Evolutionary conservation across 1,284 basidiomycete species (phyloP).

Genomic region (Cutaneotrichosporon mucoides): DNA sequence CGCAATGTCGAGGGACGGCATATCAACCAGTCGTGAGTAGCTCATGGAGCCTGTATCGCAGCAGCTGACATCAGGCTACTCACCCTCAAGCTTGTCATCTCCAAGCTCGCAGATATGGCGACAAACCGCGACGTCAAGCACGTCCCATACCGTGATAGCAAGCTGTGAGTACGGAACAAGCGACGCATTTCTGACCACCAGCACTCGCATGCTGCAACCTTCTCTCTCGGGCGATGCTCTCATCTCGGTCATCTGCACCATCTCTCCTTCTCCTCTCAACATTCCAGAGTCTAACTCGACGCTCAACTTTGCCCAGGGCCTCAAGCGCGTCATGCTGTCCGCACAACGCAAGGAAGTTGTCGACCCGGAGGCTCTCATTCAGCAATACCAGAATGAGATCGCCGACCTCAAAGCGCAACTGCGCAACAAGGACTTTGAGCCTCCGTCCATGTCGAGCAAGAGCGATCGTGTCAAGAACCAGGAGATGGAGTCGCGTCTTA

Average conservation of each 20-base stretch:
- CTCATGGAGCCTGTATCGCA: too few species aligned
- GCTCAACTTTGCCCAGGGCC: slow-evolving; percentile 68
- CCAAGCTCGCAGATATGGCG: slow-evolving; percentile 79
- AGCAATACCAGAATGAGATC: slow-evolving; percentile 83
- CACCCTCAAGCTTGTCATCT: slow-evolving; percentile 83
- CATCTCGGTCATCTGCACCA: slow-evolving; percentile 92
- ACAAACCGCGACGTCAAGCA: slow-evolving; percentile 77
- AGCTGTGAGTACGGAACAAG: slow-evolving; percentile 50
- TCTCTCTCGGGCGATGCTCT: slow-evolving; percentile 91
- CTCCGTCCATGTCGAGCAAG: slow-evolving; percentile 61
- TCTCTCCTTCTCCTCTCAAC: slow-evolving; percentile 71
- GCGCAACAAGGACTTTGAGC: slow-evolving; percentile 38
- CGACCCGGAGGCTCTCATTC: slow-evolving; percentile 83
- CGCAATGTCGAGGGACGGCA: slow-evolving; percentile 87
- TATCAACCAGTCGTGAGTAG: slow-evolving; percentile 53
- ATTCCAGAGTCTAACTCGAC: slow-evolving; percentile 78
- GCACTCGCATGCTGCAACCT: slow-evolving; percentile 87
- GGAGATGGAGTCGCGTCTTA: slow-evolving; percentile 72
- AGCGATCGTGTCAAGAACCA: slow-evolving; percentile 54
- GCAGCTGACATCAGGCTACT: slow-evolving; percentile 53
- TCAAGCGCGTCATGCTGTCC: slow-evolving; percentile 59
- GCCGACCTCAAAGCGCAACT: slow-evolving; percentile 60
- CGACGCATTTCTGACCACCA: slow-evolving; percentile 10
- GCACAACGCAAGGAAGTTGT: slow-evolving; percentile 91
- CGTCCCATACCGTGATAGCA: slow-evolving; percentile 93